Evolutionary conservation across 192 early-diverging fungal species (phyloP), one percentile per base, ranked within the genome.

Genomic region (Entomortierella parvispora): DNA sequence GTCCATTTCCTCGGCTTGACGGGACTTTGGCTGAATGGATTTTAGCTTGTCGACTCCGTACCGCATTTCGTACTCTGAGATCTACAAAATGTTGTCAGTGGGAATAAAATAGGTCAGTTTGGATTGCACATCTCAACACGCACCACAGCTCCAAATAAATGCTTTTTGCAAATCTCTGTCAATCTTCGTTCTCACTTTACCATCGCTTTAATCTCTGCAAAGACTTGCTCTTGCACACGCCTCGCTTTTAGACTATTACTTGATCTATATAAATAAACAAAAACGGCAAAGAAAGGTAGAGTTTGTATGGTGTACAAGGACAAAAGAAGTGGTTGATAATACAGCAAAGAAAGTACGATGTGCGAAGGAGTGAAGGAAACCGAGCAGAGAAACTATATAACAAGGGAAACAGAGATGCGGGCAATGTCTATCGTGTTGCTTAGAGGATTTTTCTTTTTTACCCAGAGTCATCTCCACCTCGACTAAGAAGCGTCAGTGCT

Each of bases 141-240:
- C 12, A 40, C 7, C 5, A 5, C 37, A 40, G 7, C 37, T 40
- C 37, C 12, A 5, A 5, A 40, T 40, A 40, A 9, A 9, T 40
- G 5, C 12, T 12, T 5, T 12, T 12, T 12, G 37, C 37, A 12
- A 40, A 40, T 12, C 5, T 40, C 5, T 40, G 37, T 9, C 12
- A 40, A 40, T 12, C 12, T 40, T 5, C 37, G 29, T 3, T 53
- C 1, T 32, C 17, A 0, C n/a, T 22, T 68, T 77, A 77, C 74
- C 74, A 77, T 77, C 3, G 33, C 47, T 68, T 77, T 68, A 64
- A 77, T 77, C 66, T 77, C 74, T 52, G 45, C 23, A 62, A 77
- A 68, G 63, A 77, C 65, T 26, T 49, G 74, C 23, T 77, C 74
- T 33, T 77, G 74, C 49, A 77, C 56, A 58, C 46, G 55, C 48